Percentiles rank a stretch among this genome's conserved stretches.
Conservation (phyloP, 805 yeast species). For the Lipomyces starkeyi region DNA sequence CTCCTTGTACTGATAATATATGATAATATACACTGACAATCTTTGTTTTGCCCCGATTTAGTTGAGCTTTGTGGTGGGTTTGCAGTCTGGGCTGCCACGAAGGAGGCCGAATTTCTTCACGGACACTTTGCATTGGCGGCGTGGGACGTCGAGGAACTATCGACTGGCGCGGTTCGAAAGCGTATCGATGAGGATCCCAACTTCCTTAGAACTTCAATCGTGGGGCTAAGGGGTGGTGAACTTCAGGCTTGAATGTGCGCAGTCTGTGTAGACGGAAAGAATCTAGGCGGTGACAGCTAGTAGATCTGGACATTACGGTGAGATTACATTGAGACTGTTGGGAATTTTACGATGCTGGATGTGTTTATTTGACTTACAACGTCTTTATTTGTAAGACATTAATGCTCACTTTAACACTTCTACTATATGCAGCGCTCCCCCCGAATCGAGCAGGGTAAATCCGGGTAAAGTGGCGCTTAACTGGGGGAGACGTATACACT, state of each 20-base stretch:
- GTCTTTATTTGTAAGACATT: no score
- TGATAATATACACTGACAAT: conserved; percentile 1
- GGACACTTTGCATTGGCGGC: not conserved
- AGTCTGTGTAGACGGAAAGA: not conserved
- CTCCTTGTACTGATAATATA: not conserved
- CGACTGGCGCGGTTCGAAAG: conserved; percentile 9
- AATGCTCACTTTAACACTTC: no score
- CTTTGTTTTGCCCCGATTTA: not conserved
- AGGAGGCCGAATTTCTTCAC: conserved; percentile 6
- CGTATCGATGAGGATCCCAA: conserved; percentile 8
- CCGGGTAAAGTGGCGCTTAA: no score
- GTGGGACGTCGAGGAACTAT: conserved; percentile 10
- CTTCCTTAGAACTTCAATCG: conserved; percentile 5
- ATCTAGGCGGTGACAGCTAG: conserved; percentile 4
- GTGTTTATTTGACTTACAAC: no score
- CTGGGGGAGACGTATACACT: no score
- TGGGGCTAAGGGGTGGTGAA: conserved; percentile 3
- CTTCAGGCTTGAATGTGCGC: conserved; percentile 1
- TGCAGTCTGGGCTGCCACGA: conserved; percentile 9
- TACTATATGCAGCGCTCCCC: no score
- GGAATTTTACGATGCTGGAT: no score
- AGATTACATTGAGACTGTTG: no score
- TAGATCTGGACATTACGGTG: no score
- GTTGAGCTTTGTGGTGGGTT: conserved; percentile 2
- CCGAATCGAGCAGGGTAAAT: no score